Base-by-base conservation (phyloP, 2,329 filamentous ascomycete genomes). In the Lachnellula cervina region DNA sequence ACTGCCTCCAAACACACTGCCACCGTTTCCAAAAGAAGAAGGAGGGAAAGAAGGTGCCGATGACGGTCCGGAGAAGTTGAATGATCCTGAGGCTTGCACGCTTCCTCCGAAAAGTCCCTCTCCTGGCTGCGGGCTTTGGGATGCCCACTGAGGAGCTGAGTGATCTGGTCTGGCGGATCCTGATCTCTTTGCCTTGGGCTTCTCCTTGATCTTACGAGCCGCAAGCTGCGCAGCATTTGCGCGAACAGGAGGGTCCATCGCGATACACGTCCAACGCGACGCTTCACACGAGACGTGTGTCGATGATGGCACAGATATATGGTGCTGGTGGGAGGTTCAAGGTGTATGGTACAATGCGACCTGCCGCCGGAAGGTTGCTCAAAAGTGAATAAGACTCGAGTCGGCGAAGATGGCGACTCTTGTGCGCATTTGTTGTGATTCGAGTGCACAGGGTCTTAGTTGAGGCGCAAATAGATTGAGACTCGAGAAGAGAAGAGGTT, bases 191-290 rank as follows among this genome's bases (percentile, higher is more conserved):
- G 50, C 46, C 49, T 59, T 64, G 16, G 56, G 58, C 37, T 59
- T 56, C 17, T 56, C 55, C 49, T 66, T 69, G 55, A 70, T 66
- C 38, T 59, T 67, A 49, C 68, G 62, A 1, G 60, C 54, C 25
- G 68, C 68, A 48, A 70, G 49, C 51, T 70, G 68, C 46, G 68
- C 68, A 32, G 68, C 68, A 51, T 64, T 70, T 19, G 66, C 68
- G 50, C 65, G 63, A 52, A 56, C 59, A 42, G 65, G 54, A 9
- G 40, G 40, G 6, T 45, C 42, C 16, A 25, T 46, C 14, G 32
- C 50, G 34, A 37, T 28, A 21, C 28, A 45, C 44, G 42, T 46
- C 32, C 21, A 34, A 16, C 23, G 42, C 37, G 35, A n/a, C 38
- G 19, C 38, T 51, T 43, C 21, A 35, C 50, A 52, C n/a, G n/a